phyloP scores from a whole-genome alignment of 768 basidiomycete genomes.

The Leucocoprinus birnbaumii region DNA sequence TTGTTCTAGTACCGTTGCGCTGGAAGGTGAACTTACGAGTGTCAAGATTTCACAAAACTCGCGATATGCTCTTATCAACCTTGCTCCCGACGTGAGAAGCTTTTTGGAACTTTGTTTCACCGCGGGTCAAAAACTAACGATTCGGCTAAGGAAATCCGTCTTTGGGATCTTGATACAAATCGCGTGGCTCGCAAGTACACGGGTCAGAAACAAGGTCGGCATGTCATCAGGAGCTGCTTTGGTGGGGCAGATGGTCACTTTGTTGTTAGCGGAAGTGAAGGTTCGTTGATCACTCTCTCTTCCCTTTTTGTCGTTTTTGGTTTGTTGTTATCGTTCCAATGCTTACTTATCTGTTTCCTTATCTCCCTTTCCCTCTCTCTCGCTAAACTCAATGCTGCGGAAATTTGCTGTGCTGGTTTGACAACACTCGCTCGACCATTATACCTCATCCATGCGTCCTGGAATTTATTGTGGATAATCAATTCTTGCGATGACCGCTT shows the following conservation, averaged over 20 bases:
- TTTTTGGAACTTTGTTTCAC: constrained; percentile 12
- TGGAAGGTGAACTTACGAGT: constrained; percentile 84
- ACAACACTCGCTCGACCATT: too few relatives aligned
- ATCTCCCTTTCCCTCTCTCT: too few relatives aligned
- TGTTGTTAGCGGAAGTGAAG: constrained; percentile 94
- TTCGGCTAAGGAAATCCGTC: constrained; percentile 71
- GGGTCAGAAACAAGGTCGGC: constrained; percentile 80
- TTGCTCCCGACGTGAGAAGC: constrained; percentile 75
- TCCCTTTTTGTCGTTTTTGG: background rate
- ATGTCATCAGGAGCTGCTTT: constrained; percentile 92
- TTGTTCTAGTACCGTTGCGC: constrained; percentile 36
- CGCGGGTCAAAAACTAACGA: constrained; percentile 3
- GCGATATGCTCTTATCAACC: constrained; percentile 82
- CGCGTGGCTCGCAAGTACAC: constrained; percentile 76
- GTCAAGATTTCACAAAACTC: constrained; percentile 86
- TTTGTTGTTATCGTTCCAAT: constrained; percentile 12
- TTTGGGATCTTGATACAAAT: constrained; percentile 77
- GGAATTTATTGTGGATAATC: too few relatives aligned
- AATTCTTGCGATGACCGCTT: too few relatives aligned
- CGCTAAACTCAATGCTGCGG: too few relatives aligned
- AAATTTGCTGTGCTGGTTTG: too few relatives aligned
- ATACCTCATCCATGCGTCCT: too few relatives aligned
- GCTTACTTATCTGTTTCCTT: background rate
- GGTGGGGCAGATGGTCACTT: constrained; percentile 88
- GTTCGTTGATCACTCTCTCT: constrained; percentile 38